Conservation (phyloP, 306 rosid species). For the Vicia faba region DNA sequence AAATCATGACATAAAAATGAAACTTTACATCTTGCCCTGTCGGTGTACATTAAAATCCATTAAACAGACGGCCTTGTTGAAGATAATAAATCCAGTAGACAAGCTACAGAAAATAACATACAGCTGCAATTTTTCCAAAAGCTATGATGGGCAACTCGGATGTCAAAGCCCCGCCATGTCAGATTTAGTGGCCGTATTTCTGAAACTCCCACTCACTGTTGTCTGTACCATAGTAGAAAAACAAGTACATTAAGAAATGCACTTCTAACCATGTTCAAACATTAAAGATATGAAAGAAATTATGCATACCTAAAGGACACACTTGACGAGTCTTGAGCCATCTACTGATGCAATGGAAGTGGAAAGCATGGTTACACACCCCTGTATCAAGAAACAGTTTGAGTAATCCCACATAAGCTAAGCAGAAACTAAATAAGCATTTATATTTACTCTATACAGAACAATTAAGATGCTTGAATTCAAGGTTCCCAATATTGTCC, state of each 20-base stretch:
- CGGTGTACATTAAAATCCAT: constrained; percentile 2
- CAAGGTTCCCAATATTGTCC: neutral
- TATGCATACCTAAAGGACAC: constrained; percentile 68
- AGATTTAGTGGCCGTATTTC: constrained; percentile 85
- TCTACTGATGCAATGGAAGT: constrained; percentile 59
- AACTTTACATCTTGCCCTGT: constrained; percentile 25
- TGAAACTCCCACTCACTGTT: constrained; percentile 98
- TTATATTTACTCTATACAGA: neutral
- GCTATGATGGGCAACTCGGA: constrained; percentile 23
- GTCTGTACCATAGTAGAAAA: constrained; percentile 49
- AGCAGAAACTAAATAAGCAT: constrained; percentile 22
- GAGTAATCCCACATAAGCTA: constrained; percentile 25
- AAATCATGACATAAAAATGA: neutral
- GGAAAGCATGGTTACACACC: constrained; percentile 59
- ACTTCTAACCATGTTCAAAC: neutral
- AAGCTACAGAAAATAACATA: neutral
- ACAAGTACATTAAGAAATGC: constrained; percentile 23
- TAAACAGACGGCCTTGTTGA: constrained; percentile 23
- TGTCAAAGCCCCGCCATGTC: constrained; percentile 23
- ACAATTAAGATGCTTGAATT: neutral
- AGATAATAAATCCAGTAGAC: constrained; percentile 25
- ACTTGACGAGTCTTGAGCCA: constrained; percentile 66
- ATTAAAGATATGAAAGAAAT: constrained; percentile 23
- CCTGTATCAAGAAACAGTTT: constrained; percentile 40
- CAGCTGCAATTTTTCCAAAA: constrained; percentile 16